Evolutionary conservation across 306 rosid genomes (phyloP).

Genomic region (Luffa acutangula): DNA sequence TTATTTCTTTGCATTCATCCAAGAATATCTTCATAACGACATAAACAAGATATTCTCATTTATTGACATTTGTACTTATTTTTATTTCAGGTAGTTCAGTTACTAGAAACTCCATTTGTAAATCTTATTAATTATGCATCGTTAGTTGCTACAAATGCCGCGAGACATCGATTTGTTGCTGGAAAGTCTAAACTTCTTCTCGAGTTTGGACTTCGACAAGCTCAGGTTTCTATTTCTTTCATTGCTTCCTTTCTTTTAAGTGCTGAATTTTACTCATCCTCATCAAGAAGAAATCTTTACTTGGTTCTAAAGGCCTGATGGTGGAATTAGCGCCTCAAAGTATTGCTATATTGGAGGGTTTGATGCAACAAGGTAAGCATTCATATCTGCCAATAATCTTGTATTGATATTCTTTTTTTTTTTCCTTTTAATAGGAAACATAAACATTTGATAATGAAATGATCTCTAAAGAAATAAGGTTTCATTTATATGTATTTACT

Average conservation of each 20-base stretch:
- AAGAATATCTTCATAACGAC: not conserved
- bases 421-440: no score
- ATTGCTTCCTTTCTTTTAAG: slow-evolving; percentile 1
- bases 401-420: not conserved
- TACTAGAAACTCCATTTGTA: slow-evolving; percentile 81
- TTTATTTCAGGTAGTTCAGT: slow-evolving; percentile 69
- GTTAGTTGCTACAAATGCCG: slow-evolving; percentile 83
- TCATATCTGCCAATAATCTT: slow-evolving; percentile 1
- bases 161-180: slow-evolving; percentile 88
- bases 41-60: not conserved
- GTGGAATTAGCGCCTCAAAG: slow-evolving; percentile 83
- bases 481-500: no score
- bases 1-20: slow-evolving; percentile 1
- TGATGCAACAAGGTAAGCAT: slow-evolving; percentile 82
- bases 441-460: no score
- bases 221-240: slow-evolving; percentile 38
- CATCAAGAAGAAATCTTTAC: slow-evolving; percentile 12
- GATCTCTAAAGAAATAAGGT: no score
- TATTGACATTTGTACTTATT: not conserved
- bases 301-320: slow-evolving; percentile 79
- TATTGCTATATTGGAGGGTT: slow-evolving; percentile 91
- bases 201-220: slow-evolving; percentile 91
- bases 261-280: not conserved
- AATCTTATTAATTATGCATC: slow-evolving; percentile 75
- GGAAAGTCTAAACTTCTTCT: slow-evolving; percentile 79